phyloP scores from a whole-genome alignment of 1,139 yeast genomes.

The Pichia sp. region DNA sequence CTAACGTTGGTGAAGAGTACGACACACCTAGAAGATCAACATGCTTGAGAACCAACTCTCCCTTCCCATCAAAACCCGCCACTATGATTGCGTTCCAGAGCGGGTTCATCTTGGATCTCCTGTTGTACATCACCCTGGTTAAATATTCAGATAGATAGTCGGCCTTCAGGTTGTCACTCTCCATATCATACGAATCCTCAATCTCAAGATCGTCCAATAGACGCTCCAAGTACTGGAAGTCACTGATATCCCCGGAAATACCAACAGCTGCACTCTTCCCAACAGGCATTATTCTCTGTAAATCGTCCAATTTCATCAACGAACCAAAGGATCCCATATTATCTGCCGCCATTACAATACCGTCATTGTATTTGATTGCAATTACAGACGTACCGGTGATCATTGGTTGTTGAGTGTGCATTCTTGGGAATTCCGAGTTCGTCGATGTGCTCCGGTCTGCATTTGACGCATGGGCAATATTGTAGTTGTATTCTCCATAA shows the following conservation, averaged over 20 bases:
- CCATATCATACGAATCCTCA: constrained; percentile 76
- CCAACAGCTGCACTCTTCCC: constrained; percentile 90
- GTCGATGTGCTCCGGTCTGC: constrained; percentile 19
- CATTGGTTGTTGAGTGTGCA: constrained; percentile 90
- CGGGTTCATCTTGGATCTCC: constrained; percentile 92
- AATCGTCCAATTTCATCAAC: constrained; percentile 75
- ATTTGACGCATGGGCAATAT: constrained; percentile 59
- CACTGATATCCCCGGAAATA: constrained; percentile 91
- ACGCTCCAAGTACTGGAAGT: constrained; percentile 77
- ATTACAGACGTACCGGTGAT: constrained; percentile 96
- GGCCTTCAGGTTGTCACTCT: constrained; percentile 67
- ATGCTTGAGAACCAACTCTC: constrained; percentile 68
- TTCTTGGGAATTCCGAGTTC: constrained; percentile 51
- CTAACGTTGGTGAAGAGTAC: constrained; percentile 81
- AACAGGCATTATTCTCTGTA: constrained; percentile 77
- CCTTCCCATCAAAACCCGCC: constrained; percentile 77
- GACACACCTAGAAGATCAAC: constrained; percentile 92
- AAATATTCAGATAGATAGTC: constrained; percentile 85
- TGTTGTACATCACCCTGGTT: constrained; percentile 74
- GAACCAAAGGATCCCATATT: constrained; percentile 94
- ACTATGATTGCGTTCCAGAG: constrained; percentile 92
- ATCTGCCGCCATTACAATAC: constrained; percentile 93
- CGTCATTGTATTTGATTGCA: constrained; percentile 84
- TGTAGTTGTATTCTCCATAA: constrained; percentile 73
- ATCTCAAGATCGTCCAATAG: constrained; percentile 71